These are phyloP conservation scores for Terfezia boudieri DNA, from an alignment of 495 filamentous ascomycete genomes.

Conservation along the genomic window DNA sequence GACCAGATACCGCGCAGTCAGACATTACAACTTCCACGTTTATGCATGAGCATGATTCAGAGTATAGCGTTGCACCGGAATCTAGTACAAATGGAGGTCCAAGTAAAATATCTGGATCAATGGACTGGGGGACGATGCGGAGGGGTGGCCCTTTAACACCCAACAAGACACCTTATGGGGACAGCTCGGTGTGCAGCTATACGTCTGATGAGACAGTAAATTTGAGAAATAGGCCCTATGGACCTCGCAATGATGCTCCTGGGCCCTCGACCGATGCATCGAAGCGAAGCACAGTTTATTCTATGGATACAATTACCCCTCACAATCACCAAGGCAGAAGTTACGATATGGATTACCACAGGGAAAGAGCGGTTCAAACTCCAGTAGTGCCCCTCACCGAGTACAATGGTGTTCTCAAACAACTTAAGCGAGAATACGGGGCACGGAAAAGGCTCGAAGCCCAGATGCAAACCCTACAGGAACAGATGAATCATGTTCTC, in stretches of 20 bases:
- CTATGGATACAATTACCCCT: not conserved
- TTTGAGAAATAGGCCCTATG: no score
- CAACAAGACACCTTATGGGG: no score
- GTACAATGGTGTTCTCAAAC: conserved; percentile 32
- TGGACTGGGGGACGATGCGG: conserved; percentile 1
- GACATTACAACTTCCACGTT: not conserved
- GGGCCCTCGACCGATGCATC: no score
- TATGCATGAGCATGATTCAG: conserved; percentile 8
- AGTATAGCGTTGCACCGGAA: conserved; percentile 8
- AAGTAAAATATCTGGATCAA: not conserved
- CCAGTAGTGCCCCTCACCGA: conserved; percentile 30
- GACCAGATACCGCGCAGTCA: conserved; percentile 3
- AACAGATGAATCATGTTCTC: conserved; percentile 24
- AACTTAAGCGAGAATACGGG: conserved; percentile 33
- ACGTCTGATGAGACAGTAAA: no score
- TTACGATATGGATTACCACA: not conserved
- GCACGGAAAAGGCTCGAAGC: conserved; percentile 31
- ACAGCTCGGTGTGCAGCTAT: no score
- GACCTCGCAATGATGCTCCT: no score
- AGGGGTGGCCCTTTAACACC: conserved; percentile 6
- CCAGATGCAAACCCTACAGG: conserved; percentile 29
- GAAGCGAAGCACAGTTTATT: conserved; percentile 1
- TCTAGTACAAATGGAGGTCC: conserved; percentile 1
- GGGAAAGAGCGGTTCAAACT: conserved; percentile 4
- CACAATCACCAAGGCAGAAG: not conserved